Conservation (phyloP, 257 asterid genomes). For the Parsonsia alboflavescens region DNA sequence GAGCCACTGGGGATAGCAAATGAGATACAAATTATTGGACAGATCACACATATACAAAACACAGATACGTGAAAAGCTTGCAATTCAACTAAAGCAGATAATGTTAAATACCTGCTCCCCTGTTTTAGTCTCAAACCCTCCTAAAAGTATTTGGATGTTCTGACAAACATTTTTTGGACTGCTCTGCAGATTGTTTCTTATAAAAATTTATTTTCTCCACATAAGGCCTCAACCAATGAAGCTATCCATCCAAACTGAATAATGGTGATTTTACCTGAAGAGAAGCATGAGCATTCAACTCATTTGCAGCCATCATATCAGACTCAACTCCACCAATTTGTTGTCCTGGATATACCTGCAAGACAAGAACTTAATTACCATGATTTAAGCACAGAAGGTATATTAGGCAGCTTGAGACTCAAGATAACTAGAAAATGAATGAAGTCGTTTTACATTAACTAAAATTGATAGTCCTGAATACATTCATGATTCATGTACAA, state of each 20-base stretch:
- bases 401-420: background rate
- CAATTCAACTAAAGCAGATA: constrained; percentile 6
- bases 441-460: background rate
- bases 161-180: constrained; percentile 39
- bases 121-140: constrained; percentile 91
- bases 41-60: background rate
- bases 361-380: constrained; percentile 8
- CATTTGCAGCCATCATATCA: constrained; percentile 93
- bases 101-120: constrained; percentile 75
- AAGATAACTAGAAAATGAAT: background rate
- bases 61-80: background rate
- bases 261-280: constrained; percentile 52
- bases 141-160: constrained; percentile 75
- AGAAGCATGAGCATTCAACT: constrained; percentile 77
- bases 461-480: background rate
- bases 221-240: background rate
- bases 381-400: background rate
- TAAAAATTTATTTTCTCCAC: constrained; percentile 8
- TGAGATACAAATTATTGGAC: constrained; percentile 4
- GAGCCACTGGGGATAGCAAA: constrained; percentile 63
- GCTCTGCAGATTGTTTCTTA: constrained; percentile 41
- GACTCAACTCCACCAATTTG: constrained; percentile 89
- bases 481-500: background rate
- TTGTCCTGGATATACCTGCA: constrained; percentile 94
- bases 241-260: background rate